Base-by-base conservation (phyloP, 2,329 filamentous ascomycete species). In the Tolypocladium amazonense region DNA sequence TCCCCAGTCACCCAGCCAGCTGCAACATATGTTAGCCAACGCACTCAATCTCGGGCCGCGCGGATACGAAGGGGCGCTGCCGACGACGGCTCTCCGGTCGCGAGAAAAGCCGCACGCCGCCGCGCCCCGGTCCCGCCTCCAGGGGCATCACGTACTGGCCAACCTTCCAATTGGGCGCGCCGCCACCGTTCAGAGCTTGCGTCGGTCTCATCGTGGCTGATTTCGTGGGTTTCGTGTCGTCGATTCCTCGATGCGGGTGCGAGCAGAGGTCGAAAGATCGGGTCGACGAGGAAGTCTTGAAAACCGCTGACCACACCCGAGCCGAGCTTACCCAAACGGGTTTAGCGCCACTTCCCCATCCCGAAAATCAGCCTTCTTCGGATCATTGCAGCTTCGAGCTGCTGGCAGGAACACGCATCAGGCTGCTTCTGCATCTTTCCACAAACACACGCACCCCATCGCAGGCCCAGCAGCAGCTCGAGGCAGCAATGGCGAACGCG, bases 1-100 rank as follows among this genome's bases (percentile, higher is more conserved):
- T 70, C 89, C 89, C 88, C 89, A 93, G 74, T 77, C 76, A 67
- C 89, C 89, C 61, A 92, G 77, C 75, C 80, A 92, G 73, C 89
- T 92, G 68, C 66, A 64, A 25, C 62, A 41, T 7, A 25, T 52
- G 62, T 74, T 64, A 73, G 72, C 62, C 60, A 45, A 27, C 45
- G 53, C 53, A 11, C 23, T 45, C 23, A 52, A 20, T 53, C 56
- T 27, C 33, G 27, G 41, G 18, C 8, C 9, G 9, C 35, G 30
- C 18, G 39, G 37, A 23, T 9, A 14, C 35, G 14, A 25, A 27
- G n/a, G n/a, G n/a, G 57, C 47, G 45, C 33, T 39, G 30, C 30
- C 30, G 39, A 38, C 39, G 14, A 11, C 27, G 20, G 27, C 30
- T 54, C 15, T 33, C 43, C 25, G 37, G 45, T 45, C 55, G 52